Evolutionary conservation across 108 stramenopile genomes (phyloP), one percentile per base, ranked within the genome.

Genomic region (Cyclostephanos tholiformis): DNA sequence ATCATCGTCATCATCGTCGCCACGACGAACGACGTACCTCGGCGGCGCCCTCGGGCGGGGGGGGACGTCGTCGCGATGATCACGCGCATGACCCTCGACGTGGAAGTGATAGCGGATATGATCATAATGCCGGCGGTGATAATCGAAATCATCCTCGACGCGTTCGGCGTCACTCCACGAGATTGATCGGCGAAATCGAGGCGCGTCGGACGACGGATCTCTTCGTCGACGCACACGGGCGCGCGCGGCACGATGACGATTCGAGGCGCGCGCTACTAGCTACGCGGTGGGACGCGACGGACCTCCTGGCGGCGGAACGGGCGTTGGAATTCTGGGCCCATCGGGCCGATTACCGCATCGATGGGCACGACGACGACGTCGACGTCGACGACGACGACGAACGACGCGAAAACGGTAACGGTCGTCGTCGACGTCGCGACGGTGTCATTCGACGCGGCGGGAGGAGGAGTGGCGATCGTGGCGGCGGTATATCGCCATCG

Each of bases 321-420:
- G 75, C 75, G 23, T 41, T 76, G 44, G 75, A 76, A 76, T 76
- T 38, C 67, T 76, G 75, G 75, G 75, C 75, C 22, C 39, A 76
- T 51, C 41, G 75, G 17, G 61, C 55, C 48, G 61, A 68, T 43
- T 30, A 32, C 17, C 32, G 58, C 20, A 27, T 10, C 38, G 35
- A 65, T 12, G 44, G 53, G 13, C 29, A 50, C 30, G 36, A 43
- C 49, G 32, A 63, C 23, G 29, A 71, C 12, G 41, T 50, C 29
- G 17, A 38, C 6, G 14, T 5, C n/a, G 30, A 6, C n/a, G 20
- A 29, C 38, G 53, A 11, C 65, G 38, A 59, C 35, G 27, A 25
- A 0, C 44, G 44, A 14, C 13, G 44, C 12, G 12, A 41, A 2
- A 1, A 14, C 16, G 13, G 44, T 0, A 14, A 46, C 16, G 27